Conservation (phyloP, 2,329 filamentous ascomycete genomes). For the Ophiostoma triangulosporum region DNA sequence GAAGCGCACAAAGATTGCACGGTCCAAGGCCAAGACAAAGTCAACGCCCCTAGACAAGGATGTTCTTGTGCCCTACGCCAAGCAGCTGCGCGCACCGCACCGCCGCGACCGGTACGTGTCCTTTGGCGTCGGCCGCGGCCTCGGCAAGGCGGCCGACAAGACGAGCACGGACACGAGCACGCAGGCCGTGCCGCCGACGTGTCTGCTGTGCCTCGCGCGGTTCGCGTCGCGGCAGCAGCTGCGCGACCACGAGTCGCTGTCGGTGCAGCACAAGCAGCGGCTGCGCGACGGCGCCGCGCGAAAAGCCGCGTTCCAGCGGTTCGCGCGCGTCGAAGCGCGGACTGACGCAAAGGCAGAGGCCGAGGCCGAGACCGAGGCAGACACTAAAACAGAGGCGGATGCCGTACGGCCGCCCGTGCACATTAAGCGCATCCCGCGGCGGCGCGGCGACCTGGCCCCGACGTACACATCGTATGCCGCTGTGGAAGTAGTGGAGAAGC, state of each 20-base stretch:
- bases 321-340: constrained; percentile 1
- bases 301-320: constrained; percentile 9
- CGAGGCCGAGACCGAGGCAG: neutral
- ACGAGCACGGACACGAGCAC: neutral
- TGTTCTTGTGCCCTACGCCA: neutral
- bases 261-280: constrained; percentile 14
- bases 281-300: constrained; percentile 11
- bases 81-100: constrained; percentile 17
- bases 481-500: neutral
- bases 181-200: constrained; percentile 18
- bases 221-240: constrained; percentile 34
- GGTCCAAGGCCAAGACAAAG: neutral
- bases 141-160: constrained; percentile 3
- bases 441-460: constrained; percentile 22
- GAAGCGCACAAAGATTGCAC: constrained; percentile 3
- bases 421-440: constrained; percentile 16
- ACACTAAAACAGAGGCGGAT: constrained; percentile 16
- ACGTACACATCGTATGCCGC: constrained; percentile 39
- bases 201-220: constrained; percentile 46
- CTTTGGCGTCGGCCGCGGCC: constrained; percentile 38
- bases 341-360: neutral
- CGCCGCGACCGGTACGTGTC: constrained; percentile 33
- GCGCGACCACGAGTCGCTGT: constrained; percentile 17
- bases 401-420: constrained; percentile 5
- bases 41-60: neutral